These are phyloP conservation scores for Fusarium acutatum DNA, from an alignment of 2,329 filamentous ascomycete species.

Conservation along the genomic window DNA sequence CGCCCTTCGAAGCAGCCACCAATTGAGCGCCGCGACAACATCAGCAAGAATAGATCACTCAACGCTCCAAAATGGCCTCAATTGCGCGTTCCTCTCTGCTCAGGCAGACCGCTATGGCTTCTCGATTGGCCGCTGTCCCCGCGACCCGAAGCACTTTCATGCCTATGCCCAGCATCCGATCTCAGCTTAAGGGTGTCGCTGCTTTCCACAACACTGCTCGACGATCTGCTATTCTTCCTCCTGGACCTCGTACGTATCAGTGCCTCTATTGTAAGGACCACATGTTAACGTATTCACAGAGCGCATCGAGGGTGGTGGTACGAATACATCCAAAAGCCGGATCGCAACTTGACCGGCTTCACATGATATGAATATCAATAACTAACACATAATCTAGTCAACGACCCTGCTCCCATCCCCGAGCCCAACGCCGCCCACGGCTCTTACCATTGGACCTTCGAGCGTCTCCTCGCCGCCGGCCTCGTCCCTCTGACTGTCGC, in stretches of 20 bases:
- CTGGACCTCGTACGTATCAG: constrained; percentile 77
- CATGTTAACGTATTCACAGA: constrained; percentile 66
- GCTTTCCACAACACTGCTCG: constrained; percentile 87
- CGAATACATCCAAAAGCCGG: constrained; percentile 24
- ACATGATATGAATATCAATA: constrained; percentile 28
- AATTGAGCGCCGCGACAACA: constrained; percentile 41
- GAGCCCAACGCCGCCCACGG: constrained; percentile 80
- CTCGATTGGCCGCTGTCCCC: constrained; percentile 49
- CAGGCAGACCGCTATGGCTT: constrained; percentile 59
- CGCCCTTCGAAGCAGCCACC: constrained; percentile 37
- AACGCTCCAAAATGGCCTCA: constrained; percentile 60
- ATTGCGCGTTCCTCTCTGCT: constrained; percentile 64
- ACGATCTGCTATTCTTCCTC: constrained; percentile 82
- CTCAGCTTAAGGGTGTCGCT: constrained; percentile 64
- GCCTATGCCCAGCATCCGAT: constrained; percentile 42
- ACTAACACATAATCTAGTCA: constrained; percentile 63
- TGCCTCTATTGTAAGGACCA: no score
- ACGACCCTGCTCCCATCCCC: constrained; percentile 84
- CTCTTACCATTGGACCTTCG: constrained; percentile 98
- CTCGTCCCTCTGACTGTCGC: constrained; percentile 88
- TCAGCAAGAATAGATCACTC: constrained; percentile 9
- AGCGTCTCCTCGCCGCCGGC: constrained; percentile 82
- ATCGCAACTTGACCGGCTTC: constrained; percentile 16
- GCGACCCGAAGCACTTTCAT: constrained; percentile 48
- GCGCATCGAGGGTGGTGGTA: constrained; percentile 79